These are phyloP conservation scores for Aspergillus felis DNA, from an alignment of 2,329 filamentous ascomycete species.

Conservation along the genomic window DNA sequence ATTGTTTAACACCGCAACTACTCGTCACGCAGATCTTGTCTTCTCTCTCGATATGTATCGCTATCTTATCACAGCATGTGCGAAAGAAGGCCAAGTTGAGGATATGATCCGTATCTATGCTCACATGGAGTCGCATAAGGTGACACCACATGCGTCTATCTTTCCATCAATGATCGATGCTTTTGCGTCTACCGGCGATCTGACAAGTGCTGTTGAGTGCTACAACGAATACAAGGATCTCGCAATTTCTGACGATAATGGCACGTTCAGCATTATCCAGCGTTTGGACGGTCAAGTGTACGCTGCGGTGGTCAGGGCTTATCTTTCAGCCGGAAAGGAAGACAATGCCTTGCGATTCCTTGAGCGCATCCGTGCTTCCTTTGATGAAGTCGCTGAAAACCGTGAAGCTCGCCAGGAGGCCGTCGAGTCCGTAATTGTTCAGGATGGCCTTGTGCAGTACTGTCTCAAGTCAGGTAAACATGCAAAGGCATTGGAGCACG, in stretches of 20 bases:
- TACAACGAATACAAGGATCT: conserved; percentile 92
- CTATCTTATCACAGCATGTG: conserved; percentile 81
- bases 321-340: conserved; percentile 73
- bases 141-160: conserved; percentile 71
- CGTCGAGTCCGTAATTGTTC: conserved; percentile 68
- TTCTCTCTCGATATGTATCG: conserved; percentile 83
- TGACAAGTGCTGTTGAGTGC: conserved; percentile 84
- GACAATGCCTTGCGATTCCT: conserved; percentile 83
- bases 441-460: conserved; percentile 73
- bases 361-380: conserved; percentile 65
- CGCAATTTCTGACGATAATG: conserved; percentile 78
- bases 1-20: conserved; percentile 73
- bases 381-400: conserved; percentile 43
- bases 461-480: conserved; percentile 68
- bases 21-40: conserved; percentile 54
- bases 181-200: conserved; percentile 75
- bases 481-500: conserved; percentile 69
- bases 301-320: conserved; percentile 85
- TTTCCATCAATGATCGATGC: conserved; percentile 95
- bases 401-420: conserved; percentile 57
- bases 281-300: conserved; percentile 83
- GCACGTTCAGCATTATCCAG: conserved; percentile 62
- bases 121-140: conserved; percentile 78
- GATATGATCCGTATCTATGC: conserved; percentile 90
- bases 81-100: conserved; percentile 71